A percentile compares a stretch with the other conserved stretches of the same genome.
Evolutionary conservation across 2,329 filamentous ascomycete species (phyloP).

Genomic region (Penicillium sp.): DNA sequence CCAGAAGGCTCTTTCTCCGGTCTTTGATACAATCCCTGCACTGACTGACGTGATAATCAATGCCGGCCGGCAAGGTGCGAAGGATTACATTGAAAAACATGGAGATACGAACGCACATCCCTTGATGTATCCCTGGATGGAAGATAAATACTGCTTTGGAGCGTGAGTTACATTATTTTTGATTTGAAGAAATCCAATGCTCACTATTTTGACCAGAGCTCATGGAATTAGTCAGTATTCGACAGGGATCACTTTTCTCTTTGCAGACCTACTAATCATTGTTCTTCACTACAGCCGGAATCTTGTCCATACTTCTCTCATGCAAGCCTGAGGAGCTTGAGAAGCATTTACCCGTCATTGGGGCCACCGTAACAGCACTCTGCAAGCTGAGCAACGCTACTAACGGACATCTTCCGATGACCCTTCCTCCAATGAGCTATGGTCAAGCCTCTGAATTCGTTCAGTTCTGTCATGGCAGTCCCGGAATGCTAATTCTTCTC

Average conservation of each 20-base stretch:
- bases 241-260: background rate
- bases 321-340: constrained; percentile 38
- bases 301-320: constrained; percentile 41
- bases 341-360: constrained; percentile 38
- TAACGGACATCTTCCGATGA: constrained; percentile 44
- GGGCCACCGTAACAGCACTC: constrained; percentile 41
- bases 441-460: constrained; percentile 37
- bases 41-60: constrained; percentile 39
- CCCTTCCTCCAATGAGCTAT: constrained; percentile 35
- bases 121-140: constrained; percentile 47
- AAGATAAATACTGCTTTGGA: constrained; percentile 41
- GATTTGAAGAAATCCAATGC: background rate
- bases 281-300: constrained; percentile 34
- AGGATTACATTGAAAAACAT: constrained; percentile 34
- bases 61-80: constrained; percentile 37
- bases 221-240: constrained; percentile 35
- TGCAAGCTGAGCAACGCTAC: constrained; percentile 40
- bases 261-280: background rate
- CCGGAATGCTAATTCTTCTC: constrained; percentile 43
- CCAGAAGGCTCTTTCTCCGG: constrained; percentile 21
- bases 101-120: constrained; percentile 38
- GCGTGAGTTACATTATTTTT: constrained; percentile 33
- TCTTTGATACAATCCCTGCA: constrained; percentile 34
- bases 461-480: constrained; percentile 48
- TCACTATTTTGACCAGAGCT: constrained; percentile 22